Evolutionary conservation across 1,139 yeast genomes (phyloP).

Genomic region (Tardiomyces blankii): DNA sequence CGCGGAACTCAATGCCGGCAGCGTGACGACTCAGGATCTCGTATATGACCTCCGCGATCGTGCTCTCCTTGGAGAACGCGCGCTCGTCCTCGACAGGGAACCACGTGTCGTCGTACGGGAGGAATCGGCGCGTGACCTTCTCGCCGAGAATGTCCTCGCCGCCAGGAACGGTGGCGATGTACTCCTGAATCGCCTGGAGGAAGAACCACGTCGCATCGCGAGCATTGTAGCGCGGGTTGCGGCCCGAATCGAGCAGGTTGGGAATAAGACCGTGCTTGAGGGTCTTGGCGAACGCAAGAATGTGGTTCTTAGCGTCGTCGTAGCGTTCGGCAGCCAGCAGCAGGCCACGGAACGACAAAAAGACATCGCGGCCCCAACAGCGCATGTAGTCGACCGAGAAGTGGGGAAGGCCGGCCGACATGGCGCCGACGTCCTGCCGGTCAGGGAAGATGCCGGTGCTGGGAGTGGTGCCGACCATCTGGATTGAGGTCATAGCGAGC

Average conservation of each 20-base stretch:
- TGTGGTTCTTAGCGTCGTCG: constrained; percentile 73
- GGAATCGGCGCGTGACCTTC: constrained; percentile 65
- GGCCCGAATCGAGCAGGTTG: constrained; percentile 81
- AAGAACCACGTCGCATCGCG: constrained; percentile 98
- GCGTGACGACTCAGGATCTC: constrained; percentile 86
- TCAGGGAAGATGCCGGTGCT: constrained; percentile 68
- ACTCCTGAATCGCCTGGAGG: constrained; percentile 78
- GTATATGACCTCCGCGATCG: constrained; percentile 65
- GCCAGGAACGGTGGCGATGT: constrained; percentile 46
- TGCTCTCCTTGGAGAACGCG: constrained; percentile 63
- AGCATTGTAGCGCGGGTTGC: constrained; percentile 90
- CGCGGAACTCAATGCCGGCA: constrained; percentile 73
- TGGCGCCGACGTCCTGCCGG: constrained; percentile 44
- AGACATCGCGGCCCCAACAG: constrained; percentile 98
- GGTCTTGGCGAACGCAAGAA: constrained; percentile 80
- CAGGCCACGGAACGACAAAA: constrained; percentile 75
- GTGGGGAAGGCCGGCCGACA: constrained; percentile 97
- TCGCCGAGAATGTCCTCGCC: constrained; percentile 61
- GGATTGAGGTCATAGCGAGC: constrained; percentile 72
- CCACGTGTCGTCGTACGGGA: constrained; percentile 74
- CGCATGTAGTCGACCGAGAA: constrained; percentile 86
- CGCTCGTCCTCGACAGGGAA: constrained; percentile 55
- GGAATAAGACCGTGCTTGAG: constrained; percentile 94
- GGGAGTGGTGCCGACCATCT: constrained; percentile 70
- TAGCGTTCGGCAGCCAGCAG: constrained; percentile 65